Evolutionary conservation across 768 basidiomycete genomes (phyloP).

Genomic region (Goffeauzyma gilvescens): DNA sequence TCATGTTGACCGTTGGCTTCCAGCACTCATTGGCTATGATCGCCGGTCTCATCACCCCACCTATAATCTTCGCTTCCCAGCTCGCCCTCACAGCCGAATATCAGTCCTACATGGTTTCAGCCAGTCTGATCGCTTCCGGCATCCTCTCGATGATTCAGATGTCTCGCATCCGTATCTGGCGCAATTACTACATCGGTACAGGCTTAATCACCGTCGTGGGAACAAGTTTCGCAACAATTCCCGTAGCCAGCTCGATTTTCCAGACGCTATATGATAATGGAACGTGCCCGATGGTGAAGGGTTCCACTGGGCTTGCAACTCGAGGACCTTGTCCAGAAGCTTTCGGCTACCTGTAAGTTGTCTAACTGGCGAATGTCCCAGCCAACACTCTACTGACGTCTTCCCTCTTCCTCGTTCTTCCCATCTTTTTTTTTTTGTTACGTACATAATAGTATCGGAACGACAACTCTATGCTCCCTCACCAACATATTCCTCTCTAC

Average conservation of each 20-base stretch:
- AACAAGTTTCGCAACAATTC: conserved; percentile 40
- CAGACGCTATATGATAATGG: conserved; percentile 58
- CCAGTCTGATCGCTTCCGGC: conserved; percentile 51
- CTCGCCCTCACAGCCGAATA: conserved; percentile 43
- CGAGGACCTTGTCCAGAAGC: conserved; percentile 55
- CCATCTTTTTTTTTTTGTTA: no score
- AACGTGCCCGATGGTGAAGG: conserved; percentile 47
- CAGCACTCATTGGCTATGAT: conserved; percentile 61
- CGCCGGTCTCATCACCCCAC: conserved; percentile 54
- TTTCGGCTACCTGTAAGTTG: conserved; percentile 56
- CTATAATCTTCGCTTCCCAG: conserved; percentile 55
- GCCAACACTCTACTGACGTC: background rate
- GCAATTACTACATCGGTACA: conserved; percentile 52
- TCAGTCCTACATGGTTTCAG: conserved; percentile 61
- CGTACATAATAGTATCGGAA: no score
- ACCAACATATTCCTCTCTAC: conserved; percentile 64
- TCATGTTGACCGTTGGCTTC: conserved; percentile 51
- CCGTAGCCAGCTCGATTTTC: conserved; percentile 49
- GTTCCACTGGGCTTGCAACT: conserved; percentile 43
- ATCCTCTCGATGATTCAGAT: conserved; percentile 45
- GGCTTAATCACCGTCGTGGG: conserved; percentile 66
- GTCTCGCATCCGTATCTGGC: conserved; percentile 46
- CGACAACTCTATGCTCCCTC: conserved; percentile 57
- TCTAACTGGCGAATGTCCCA: no score
- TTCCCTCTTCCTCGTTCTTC: no score